Evolutionary conservation across 495 filamentous ascomycete species (phyloP).

Genomic region (Penicillium paxilli): DNA sequence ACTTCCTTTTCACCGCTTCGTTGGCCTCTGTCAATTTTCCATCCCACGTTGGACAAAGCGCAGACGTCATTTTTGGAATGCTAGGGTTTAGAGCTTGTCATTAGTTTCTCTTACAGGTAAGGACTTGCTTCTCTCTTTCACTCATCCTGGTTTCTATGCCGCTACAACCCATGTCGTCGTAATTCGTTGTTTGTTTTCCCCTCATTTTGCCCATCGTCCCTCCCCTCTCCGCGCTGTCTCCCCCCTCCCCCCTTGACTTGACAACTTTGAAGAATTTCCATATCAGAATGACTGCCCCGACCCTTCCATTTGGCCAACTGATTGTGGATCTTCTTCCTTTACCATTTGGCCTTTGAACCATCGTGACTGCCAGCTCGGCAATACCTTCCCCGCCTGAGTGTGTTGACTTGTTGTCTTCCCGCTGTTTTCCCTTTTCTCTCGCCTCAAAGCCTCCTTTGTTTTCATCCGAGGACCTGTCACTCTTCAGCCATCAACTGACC

Average conservation of each 20-base stretch:
- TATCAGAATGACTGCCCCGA: not conserved
- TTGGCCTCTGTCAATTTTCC: constrained; percentile 20
- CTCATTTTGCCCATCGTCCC: not conserved
- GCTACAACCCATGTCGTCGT: not conserved
- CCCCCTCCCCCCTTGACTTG: not conserved
- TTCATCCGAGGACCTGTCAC: constrained; percentile 5
- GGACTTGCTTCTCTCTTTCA: constrained; percentile 1
- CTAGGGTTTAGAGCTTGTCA: constrained; percentile 19
- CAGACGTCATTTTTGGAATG: constrained; percentile 35
- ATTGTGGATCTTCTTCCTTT: too few species aligned
- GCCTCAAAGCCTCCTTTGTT: constrained; percentile 1
- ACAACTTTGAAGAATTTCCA: not conserved
- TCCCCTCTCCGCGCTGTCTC: not conserved
- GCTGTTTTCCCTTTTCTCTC: constrained; percentile 13
- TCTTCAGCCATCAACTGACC: constrained; percentile 27
- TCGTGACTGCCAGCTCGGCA: constrained; percentile 4
- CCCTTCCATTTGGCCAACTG: too few species aligned
- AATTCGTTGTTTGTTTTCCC: not conserved
- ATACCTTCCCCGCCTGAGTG: not conserved
- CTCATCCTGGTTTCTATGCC: not conserved
- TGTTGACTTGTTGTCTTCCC: constrained; percentile 5
- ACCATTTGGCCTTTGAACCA: not conserved
- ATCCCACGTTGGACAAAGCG: constrained; percentile 21
- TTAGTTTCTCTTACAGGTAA: constrained; percentile 32
- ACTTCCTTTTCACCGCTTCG: constrained; percentile 13